These are phyloP conservation scores for Epichloe sibirici DNA, from an alignment of 2,329 filamentous ascomycete species.

Conservation along the genomic window DNA sequence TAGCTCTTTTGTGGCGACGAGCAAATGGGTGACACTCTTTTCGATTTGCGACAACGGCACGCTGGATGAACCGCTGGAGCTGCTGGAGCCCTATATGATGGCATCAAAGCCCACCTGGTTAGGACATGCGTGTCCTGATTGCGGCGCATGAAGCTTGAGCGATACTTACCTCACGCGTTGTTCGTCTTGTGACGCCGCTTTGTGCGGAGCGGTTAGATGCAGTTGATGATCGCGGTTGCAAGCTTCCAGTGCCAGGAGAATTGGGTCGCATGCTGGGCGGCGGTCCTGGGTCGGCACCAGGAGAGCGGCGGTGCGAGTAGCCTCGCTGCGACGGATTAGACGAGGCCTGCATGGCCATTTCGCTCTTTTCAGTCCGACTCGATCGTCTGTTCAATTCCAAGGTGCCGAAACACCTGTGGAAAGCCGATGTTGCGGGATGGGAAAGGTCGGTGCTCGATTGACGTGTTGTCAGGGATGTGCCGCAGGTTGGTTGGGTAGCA, in stretches of 20 bases:
- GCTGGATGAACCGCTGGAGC: slow-evolving; percentile 41
- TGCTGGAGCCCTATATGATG: slow-evolving; percentile 32
- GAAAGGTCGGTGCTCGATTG: neutral
- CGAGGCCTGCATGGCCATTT: slow-evolving; percentile 32
- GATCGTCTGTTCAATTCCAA: neutral
- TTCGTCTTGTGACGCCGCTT: slow-evolving; percentile 17
- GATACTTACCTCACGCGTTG: slow-evolving; percentile 22
- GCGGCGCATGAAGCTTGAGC: slow-evolving; percentile 1
- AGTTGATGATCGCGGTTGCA: slow-evolving; percentile 50
- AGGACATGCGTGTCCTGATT: neutral
- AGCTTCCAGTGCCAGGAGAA: slow-evolving; percentile 46
- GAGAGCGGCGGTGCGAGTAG: slow-evolving; percentile 47
- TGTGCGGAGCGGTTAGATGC: slow-evolving; percentile 54
- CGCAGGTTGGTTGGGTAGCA: slow-evolving; percentile 3
- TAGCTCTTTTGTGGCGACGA: slow-evolving; percentile 94
- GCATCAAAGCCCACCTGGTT: neutral
- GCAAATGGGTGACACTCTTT: slow-evolving; percentile 94
- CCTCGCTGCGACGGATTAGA: slow-evolving; percentile 37
- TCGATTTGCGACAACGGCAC: slow-evolving; percentile 88
- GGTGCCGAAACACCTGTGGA: neutral
- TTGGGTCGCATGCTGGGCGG: slow-evolving; percentile 46
- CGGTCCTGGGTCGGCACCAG: slow-evolving; percentile 48
- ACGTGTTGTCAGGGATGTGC: neutral
- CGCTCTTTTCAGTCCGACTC: neutral
- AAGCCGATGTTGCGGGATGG: neutral